phyloP scores from a whole-genome alignment of 2,329 filamentous ascomycete species.

The Ramichloridium luteum region DNA sequence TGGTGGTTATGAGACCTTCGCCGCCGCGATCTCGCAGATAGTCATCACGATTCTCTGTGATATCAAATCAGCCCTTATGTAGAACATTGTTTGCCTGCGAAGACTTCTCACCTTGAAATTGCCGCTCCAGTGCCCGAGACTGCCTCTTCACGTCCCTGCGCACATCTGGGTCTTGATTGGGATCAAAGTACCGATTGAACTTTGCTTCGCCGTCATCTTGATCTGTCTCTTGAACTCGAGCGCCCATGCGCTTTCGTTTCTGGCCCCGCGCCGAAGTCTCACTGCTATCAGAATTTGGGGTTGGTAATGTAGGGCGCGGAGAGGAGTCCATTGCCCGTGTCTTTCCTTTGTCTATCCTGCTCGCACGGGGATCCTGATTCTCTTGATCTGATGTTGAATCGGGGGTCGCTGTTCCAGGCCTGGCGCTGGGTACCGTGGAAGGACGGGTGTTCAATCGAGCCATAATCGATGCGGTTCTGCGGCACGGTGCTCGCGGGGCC shows the following conservation, averaged over 20 bases:
- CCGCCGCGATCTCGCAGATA: constrained; percentile 54
- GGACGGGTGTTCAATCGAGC: constrained; percentile 15
- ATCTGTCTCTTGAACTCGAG: constrained; percentile 1
- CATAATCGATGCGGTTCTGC: too few relatives aligned
- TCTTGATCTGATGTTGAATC: constrained; percentile 41
- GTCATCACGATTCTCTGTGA: constrained; percentile 57
- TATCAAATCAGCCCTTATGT: not conserved
- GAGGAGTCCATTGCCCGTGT: constrained; percentile 26
- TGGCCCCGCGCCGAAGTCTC: constrained; percentile 12
- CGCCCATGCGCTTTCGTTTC: constrained; percentile 17
- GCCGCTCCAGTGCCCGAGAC: constrained; percentile 53
- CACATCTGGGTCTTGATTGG: constrained; percentile 65
- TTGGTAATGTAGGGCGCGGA: constrained; percentile 24
- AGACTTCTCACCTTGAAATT: constrained; percentile 42
- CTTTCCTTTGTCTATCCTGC: constrained; percentile 32
- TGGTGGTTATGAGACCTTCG: constrained; percentile 25
- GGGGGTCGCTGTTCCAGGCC: too few relatives aligned
- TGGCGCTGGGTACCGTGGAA: constrained; percentile 11
- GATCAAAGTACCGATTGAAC: constrained; percentile 52
- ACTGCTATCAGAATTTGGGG: constrained; percentile 27
- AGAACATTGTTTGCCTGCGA: not conserved
- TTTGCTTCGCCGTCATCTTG: constrained; percentile 17
- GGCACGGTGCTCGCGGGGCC: too few relatives aligned
- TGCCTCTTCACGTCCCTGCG: constrained; percentile 58
- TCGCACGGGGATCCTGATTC: constrained; percentile 24